phyloP scores from a whole-genome alignment of 768 basidiomycete genomes.

The Lactifluus subvellereus region DNA sequence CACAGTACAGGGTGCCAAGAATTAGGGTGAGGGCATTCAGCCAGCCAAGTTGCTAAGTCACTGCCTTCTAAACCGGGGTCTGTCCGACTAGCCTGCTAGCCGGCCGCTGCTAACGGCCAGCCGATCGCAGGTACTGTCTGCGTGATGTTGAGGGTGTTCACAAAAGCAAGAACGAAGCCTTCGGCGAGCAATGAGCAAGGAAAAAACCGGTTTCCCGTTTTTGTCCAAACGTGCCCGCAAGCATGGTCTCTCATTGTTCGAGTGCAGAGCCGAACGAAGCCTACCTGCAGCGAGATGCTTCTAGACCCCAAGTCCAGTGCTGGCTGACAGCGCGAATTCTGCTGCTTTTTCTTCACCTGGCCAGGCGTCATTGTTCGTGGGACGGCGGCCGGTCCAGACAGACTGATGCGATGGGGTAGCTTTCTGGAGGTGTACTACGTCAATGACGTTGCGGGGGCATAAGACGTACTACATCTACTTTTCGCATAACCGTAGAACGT shows the following conservation, averaged over 20 bases:
- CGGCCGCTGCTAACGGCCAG: not conserved
- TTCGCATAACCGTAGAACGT: conserved; percentile 12
- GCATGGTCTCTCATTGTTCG: not conserved
- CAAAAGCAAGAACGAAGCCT: not conserved
- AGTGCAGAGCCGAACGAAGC: not conserved
- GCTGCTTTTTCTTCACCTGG: not conserved
- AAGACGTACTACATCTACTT: not conserved
- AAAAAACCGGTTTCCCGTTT: not conserved
- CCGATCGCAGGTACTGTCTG: not conserved
- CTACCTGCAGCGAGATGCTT: not conserved
- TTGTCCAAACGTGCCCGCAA: not conserved
- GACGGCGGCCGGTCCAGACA: not conserved
- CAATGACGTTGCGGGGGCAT: not conserved
- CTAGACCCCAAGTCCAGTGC: not conserved
- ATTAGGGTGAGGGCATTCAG: not conserved
- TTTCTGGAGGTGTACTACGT: not conserved
- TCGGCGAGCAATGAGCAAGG: not conserved
- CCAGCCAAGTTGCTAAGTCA: not conserved
- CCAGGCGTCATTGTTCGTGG: not conserved
- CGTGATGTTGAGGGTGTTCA: not conserved
- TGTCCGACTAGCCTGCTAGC: not conserved
- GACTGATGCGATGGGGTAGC: not conserved
- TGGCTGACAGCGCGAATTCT: not conserved
- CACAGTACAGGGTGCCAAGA: not conserved
- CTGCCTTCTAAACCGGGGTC: not conserved